Evolutionary conservation across 306 rosid genomes (phyloP).

Genomic region (Casuarina glauca): DNA sequence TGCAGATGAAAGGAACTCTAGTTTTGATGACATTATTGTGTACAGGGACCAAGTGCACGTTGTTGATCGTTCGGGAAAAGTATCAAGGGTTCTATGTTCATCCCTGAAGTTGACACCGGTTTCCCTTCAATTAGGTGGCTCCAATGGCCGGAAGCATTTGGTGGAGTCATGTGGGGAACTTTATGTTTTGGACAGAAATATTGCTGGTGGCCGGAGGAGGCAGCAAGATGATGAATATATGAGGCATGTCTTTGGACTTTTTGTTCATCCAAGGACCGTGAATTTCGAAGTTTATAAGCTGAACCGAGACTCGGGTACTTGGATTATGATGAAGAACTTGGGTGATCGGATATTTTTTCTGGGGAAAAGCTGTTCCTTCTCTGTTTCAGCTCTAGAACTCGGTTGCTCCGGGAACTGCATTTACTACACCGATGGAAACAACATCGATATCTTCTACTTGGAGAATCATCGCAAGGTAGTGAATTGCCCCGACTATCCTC

Average conservation of each 20-base stretch:
- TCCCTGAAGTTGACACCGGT: constrained; percentile 30
- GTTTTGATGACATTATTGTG: constrained; percentile 35
- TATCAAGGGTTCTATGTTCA: constrained; percentile 31
- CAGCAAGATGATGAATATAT: not conserved
- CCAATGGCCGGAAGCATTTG: constrained; percentile 30
- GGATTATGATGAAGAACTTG: constrained; percentile 34
- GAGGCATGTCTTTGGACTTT: not conserved
- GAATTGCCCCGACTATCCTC: not conserved
- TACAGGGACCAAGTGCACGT: constrained; percentile 35
- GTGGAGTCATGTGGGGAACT: constrained; percentile 41
- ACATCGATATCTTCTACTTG: constrained; percentile 21
- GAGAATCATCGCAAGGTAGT: not conserved
- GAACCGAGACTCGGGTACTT: constrained; percentile 39
- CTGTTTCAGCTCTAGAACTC: constrained; percentile 30
- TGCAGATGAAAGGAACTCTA: constrained; percentile 10
- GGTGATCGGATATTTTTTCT: constrained; percentile 24
- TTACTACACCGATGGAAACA: constrained; percentile 8
- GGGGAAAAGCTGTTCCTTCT: constrained; percentile 27
- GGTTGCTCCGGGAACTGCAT: constrained; percentile 32
- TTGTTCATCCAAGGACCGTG: not conserved
- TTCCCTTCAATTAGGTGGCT: constrained; percentile 25
- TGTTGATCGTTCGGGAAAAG: constrained; percentile 36
- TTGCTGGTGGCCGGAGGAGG: constrained; percentile 3
- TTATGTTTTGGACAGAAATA: constrained; percentile 35
- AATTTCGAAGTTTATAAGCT: constrained; percentile 34